A percentile compares a stretch with the other conserved stretches of the same genome.
Conservation (phyloP, 495 filamentous ascomycete species). For the Penicillium soppii region DNA sequence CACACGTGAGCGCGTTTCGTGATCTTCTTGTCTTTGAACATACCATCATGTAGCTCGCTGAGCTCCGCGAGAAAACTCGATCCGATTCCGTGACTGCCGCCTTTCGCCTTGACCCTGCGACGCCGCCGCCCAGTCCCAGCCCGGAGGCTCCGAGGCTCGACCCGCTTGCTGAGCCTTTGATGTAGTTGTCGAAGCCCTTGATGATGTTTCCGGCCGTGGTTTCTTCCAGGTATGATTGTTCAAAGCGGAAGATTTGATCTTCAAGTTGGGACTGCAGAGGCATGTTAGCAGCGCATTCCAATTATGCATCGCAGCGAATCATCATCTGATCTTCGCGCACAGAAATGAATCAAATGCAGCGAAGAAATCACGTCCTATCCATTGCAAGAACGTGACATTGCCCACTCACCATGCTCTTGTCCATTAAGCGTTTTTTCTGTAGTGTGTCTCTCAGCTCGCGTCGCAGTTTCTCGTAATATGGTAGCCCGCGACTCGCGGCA, state of each 20-base stretch:
- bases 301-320: background rate
- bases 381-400: background rate
- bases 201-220: constrained; percentile 93
- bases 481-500: constrained; percentile 48
- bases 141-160: constrained; percentile 33
- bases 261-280: constrained; percentile 59
- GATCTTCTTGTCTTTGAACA: constrained; percentile 1
- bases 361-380: background rate
- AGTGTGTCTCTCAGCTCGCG: constrained; percentile 67
- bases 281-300: constrained; percentile 4
- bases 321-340: background rate
- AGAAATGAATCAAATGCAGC: background rate
- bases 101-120: constrained; percentile 42
- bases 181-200: constrained; percentile 94
- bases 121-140: constrained; percentile 44
- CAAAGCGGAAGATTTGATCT: constrained; percentile 80
- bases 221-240: constrained; percentile 87
- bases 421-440: constrained; percentile 64
- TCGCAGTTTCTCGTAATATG: constrained; percentile 73
- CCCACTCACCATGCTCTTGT: constrained; percentile 61
- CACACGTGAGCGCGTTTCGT: too few relatives aligned
- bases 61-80: constrained; percentile 53
- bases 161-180: constrained; percentile 69
- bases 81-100: constrained; percentile 48
- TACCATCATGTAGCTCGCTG: constrained; percentile 52